phyloP scores from a whole-genome alignment of 139 green algal genomes.

The Chloropicon primus region DNA sequence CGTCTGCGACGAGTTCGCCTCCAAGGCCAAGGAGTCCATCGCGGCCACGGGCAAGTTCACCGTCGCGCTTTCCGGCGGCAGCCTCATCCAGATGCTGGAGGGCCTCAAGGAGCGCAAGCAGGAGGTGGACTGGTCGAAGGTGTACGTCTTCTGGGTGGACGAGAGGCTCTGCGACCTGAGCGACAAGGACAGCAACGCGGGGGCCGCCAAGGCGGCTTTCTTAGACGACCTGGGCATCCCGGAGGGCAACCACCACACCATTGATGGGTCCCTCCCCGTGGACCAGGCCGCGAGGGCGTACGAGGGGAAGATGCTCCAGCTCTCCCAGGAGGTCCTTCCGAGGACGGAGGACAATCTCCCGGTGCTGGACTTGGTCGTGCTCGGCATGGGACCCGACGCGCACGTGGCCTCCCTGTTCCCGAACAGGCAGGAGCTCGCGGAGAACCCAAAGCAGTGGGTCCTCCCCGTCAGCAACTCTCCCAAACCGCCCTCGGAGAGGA shows the following conservation, averaged over 20 bases:
- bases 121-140: not conserved
- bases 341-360: slow-evolving; percentile 38
- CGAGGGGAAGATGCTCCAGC: slow-evolving; percentile 45
- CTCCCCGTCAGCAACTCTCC: slow-evolving; percentile 76
- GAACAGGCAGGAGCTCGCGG: slow-evolving; percentile 42
- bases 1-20: not conserved
- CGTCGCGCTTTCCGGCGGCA: not conserved
- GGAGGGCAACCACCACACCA: not conserved
- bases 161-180: not conserved
- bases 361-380: slow-evolving; percentile 77
- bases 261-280: not conserved
- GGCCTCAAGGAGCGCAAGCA: not conserved
- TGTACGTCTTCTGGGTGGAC: not conserved
- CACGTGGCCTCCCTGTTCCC: slow-evolving; percentile 97
- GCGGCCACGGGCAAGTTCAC: not conserved
- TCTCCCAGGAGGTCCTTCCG: slow-evolving; percentile 38
- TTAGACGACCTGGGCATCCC: not conserved
- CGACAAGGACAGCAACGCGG: not conserved
- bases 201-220: not conserved
- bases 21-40: not conserved
- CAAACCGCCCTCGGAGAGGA: slow-evolving; percentile 90
- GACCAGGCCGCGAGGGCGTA: slow-evolving; percentile 44
- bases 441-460: slow-evolving; percentile 57
- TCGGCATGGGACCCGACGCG: slow-evolving; percentile 91
- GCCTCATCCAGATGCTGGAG: not conserved